These are phyloP conservation scores for Schwanniomyces occidentalis DNA, from an alignment of 805 yeast genomes.

Conservation along the genomic window DNA sequence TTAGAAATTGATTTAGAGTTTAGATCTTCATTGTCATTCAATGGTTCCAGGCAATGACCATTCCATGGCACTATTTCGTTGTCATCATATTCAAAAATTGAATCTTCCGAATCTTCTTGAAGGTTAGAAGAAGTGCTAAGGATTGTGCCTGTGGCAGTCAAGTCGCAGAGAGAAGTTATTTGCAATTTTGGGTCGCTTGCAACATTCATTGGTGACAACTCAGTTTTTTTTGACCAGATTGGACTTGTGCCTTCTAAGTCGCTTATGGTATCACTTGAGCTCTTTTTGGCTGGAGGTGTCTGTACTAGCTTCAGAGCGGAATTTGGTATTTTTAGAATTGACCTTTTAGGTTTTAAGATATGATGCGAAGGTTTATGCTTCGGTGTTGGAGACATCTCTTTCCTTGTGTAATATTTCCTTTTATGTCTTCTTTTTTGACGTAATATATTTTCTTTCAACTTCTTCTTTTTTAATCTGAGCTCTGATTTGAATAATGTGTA, in stretches of 20 bases:
- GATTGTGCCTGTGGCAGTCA: background rate
- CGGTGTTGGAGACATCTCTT: conserved; percentile 32
- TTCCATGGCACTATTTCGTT: no score
- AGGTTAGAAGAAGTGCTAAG: no score
- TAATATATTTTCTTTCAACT: conserved; percentile 5
- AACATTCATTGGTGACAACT: no score
- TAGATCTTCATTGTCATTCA: no score
- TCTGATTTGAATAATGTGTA: conserved; percentile 8
- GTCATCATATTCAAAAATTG: no score
- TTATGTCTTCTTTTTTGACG: conserved; percentile 5
- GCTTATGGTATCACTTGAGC: background rate
- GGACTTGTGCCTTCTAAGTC: background rate
- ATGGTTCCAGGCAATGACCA: no score
- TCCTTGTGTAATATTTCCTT: conserved; percentile 3
- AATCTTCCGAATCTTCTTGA: no score
- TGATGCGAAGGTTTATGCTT: conserved; percentile 46
- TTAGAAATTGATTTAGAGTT: no score
- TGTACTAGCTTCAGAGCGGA: background rate
- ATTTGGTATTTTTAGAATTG: conserved; percentile 32
- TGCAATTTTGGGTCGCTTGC: no score
- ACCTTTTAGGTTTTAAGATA: conserved; percentile 38
- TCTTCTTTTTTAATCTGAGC: conserved; percentile 12
- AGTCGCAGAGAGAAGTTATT: background rate
- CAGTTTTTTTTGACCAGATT: no score
- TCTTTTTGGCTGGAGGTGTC: background rate